These are phyloP conservation scores for Diplodia corticola DNA, from an alignment of 2,329 filamentous ascomycete species.

Conservation along the genomic window DNA sequence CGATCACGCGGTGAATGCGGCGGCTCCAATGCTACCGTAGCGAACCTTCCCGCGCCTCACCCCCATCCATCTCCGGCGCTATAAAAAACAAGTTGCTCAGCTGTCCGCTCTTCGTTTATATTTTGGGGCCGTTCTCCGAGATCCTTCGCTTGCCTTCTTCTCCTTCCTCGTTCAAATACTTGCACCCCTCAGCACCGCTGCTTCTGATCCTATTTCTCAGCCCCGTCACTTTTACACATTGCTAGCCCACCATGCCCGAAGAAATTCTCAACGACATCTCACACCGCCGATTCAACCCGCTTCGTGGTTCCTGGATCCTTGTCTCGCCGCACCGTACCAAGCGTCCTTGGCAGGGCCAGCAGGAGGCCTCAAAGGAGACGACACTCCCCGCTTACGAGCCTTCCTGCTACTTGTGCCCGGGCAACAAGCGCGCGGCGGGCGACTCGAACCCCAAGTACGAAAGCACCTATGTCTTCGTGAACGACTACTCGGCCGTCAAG, in stretches of 20 bases:
- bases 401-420: constrained; percentile 87
- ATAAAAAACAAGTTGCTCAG: constrained; percentile 8
- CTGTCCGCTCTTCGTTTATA: background rate
- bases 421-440: constrained; percentile 85
- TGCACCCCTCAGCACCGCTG: background rate
- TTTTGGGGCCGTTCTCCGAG: background rate
- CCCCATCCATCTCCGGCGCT: constrained; percentile 13
- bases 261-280: constrained; percentile 85
- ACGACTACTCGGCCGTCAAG: constrained; percentile 96
- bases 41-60: background rate
- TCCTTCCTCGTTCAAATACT: background rate
- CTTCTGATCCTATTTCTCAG: background rate
- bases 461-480: constrained; percentile 90
- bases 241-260: constrained; percentile 45
- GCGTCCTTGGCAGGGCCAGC: constrained; percentile 83
- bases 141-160: background rate
- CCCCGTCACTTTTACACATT: background rate
- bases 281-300: constrained; percentile 88
- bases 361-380: constrained; percentile 50
- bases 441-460: constrained; percentile 84
- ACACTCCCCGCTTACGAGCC: constrained; percentile 75
- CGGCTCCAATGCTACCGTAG: constrained; percentile 18
- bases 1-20: constrained; percentile 22
- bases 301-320: constrained; percentile 86
- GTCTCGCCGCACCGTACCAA: constrained; percentile 97